Base-by-base conservation (phyloP, 23 red algal species). In the Gracilaria vermiculophylla region DNA sequence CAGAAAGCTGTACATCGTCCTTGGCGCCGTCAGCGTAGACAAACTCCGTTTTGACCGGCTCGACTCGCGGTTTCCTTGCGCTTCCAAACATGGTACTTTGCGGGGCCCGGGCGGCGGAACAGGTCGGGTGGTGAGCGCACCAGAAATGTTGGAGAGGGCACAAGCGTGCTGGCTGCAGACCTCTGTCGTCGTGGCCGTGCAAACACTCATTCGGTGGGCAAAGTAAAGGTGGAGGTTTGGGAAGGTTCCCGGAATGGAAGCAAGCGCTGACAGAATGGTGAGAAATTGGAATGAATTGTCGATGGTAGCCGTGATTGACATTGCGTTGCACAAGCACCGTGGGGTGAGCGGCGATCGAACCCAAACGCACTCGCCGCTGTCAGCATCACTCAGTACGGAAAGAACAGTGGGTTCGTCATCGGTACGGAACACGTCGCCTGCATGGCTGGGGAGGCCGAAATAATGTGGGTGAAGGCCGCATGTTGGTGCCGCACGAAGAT, bases 21-120 rank as follows among this genome's bases (percentile, higher is more conserved):
- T 94, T 91, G 10, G 95, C 95, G 24, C 95, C 95, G 53, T 97
- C 95, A 61, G 85, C 90, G 62, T 97, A 97, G 15, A 97, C 90
- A 85, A 97, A 97, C 78, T 97, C 95, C 23, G 88, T 92, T 45
- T 94, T 93, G 13, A 97, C 95, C 2, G 82, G 82, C 7, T 95
- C 93, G 3, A 57, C 36, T 52, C 47, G 2, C 5, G 34, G 2
- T 67, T 48, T 84, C 21, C 80, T 53, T 1, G 19, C 21, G 39
- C 57, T 32, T 51, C 80, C 62, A 69, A 84, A 84, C 80, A 84
- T 84, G 0, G 45, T 62, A n/a, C n/a, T n/a, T n/a, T n/a, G n/a
- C n/a, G n/a, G n/a, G n/a, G n/a, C n/a, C n/a, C n/a, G n/a, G n/a
- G n/a, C n/a, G n/a, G n/a, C n/a, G n/a, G n/a, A n/a, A n/a, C n/a